Evolutionary conservation across 768 basidiomycete genomes (phyloP), one percentile per base, ranked within the genome.

Genomic region (Hypsizygus marmoreus): DNA sequence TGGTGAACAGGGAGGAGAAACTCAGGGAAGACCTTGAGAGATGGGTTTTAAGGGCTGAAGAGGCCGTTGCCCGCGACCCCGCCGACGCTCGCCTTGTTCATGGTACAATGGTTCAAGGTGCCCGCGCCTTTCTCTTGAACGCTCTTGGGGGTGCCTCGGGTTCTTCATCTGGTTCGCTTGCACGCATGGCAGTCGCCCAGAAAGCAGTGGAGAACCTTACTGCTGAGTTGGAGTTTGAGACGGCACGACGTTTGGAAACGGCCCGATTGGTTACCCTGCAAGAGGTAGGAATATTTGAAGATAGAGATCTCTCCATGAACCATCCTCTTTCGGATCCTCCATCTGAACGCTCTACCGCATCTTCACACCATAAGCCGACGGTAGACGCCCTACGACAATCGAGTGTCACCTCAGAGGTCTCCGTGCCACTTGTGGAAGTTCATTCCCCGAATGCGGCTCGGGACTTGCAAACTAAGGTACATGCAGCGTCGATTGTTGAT

Each of bases 1-100:
- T 88, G 54, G 67, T 84, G 1, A 73, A 74, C 0, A 67, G 86
- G n/a, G 88, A 91, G 56, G 86, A 88, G 57, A 62, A 68, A 20
- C 54, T 84, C 0, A 67, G 72, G 2, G 81, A 84, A 53, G 72
- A 66, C 6, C 54, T 91, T 47, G 65, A 75, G 38, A 67, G 78
- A 35, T 87, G 82, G 82, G 66, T 81, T 6, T 66, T 76, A 37
- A 68, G 74, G 9, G 73, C 75, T 8, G 70, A 72, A 26, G 81
- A 86, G 53, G 54, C 60, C 4, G 49, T 71, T 8, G 52, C 49
- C 10, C 62, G 60, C 16, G 54, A 58, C 23, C 43, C 57, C 11
- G 54, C 54, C 19, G 51, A 59, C 16, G 42, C 62, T 23, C 50
- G 28, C 40, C 20, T 22, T 24, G 39, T 40, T 7, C 41, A 46